Percentiles rank a stretch among this genome's conserved stretches.
Evolutionary conservation across 2,329 filamentous ascomycete species (phyloP).

Genomic region (Aaosphaeria pasadenensis): DNA sequence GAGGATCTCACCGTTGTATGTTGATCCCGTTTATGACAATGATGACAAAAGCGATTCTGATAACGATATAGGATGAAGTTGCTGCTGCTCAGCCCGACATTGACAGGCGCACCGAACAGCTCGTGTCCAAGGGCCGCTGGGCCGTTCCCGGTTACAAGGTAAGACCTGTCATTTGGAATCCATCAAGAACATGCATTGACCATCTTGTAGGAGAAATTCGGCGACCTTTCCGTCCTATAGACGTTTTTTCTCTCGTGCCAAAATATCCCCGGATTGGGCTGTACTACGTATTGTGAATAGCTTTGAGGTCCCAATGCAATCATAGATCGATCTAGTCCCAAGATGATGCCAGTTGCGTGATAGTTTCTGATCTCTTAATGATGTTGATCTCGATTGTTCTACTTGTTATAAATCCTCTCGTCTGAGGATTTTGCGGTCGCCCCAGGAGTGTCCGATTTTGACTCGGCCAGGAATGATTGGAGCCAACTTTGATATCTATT

Average conservation of each 20-base stretch:
- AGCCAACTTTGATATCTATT: no score
- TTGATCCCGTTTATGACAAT: conserved; percentile 31
- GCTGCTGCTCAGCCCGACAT: conserved; percentile 92
- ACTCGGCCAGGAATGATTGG: no score
- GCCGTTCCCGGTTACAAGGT: conserved; percentile 98
- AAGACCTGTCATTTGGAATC: conserved; percentile 36
- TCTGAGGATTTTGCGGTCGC: no score
- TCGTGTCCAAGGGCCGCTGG: conserved; percentile 98
- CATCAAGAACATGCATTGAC: conserved; percentile 44
- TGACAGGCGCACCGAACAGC: conserved; percentile 90
- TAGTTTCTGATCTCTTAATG: no score
- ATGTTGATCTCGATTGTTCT: no score
- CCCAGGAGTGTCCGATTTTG: no score
- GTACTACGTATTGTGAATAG: conserved; percentile 42
- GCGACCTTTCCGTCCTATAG: conserved; percentile 93
- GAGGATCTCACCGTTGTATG: conserved; percentile 96
- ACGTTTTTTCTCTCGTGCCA: conserved; percentile 30
- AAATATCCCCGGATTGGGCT: conserved; percentile 32
- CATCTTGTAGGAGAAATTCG: conserved; percentile 84
- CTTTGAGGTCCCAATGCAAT: conserved; percentile 32
- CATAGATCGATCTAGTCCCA: conserved; percentile 14
- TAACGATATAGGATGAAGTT: conserved; percentile 74
- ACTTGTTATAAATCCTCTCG: no score
- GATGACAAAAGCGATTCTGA: conserved; percentile 14
- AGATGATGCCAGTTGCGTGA: background rate